Base-by-base conservation (phyloP, 2,329 filamentous ascomycete species). In the Colletotrichum liaoningense region DNA sequence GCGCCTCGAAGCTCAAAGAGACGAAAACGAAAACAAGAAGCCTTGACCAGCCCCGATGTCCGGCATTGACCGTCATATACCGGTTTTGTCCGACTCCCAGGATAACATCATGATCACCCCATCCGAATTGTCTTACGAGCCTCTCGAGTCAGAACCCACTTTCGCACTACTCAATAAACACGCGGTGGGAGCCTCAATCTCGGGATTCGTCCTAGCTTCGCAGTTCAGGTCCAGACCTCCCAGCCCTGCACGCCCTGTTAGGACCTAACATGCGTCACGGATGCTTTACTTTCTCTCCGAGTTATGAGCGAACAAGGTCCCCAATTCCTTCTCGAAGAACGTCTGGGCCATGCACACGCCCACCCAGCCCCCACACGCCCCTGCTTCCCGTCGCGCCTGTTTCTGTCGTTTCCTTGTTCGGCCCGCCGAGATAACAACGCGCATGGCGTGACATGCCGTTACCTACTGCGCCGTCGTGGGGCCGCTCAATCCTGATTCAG, bases 81-180 rank as follows among this genome's bases (percentile, higher is more conserved):
- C 60, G 71, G 67, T 42, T 62, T 71, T 28, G 60, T 73, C 71
- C 71, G 71, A 62, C 28, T 19, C 22, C 5, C 16, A 28, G 14
- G 59, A 49, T 71, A 66, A 62, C 67, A 73, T 71, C 71, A 73
- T 69, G 67, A 73, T 73, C 71, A 71, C 62, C 46, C 62, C 71
- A 73, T 71, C 35, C 9, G 46, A 14, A 42, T 19, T 35, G 30
- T 73, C 71, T 73, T 66, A 70, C 71, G 71, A 64, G 63, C 56
- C 68, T 67, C 24, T 46, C 69, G 69, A 68, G 52, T 72, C 71
- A 73, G 66, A 65, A 62, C 38, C 71, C 71, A 73, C 67, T 57
- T 60, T 64, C 16, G 16, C 9, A 35, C 46, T 49, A 16, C 62
- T 62, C 57, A 65, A 28, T 8, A 54, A 65, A 57, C 49, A 54